Conservation (phyloP, 495 filamentous ascomycete species). For the Penicillium antarcticum region DNA sequence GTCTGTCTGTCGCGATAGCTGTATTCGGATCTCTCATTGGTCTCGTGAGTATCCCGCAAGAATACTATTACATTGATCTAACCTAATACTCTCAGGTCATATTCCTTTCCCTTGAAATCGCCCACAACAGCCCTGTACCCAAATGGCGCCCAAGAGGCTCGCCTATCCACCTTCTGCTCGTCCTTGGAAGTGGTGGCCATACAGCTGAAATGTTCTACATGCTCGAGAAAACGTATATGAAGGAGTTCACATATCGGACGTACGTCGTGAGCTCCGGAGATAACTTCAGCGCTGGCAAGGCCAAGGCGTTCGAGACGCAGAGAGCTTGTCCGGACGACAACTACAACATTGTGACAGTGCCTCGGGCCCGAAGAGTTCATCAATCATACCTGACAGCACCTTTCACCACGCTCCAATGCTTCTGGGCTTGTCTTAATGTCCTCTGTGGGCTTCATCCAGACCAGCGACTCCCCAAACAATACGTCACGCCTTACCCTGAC, state of each 20-base stretch:
- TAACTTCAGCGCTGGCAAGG: conserved; percentile 64
- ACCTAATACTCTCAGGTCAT: conserved; percentile 19
- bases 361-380: conserved; percentile 72
- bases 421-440: conserved; percentile 42
- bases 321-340: neutral
- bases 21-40: conserved; percentile 7
- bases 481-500: conserved; percentile 53
- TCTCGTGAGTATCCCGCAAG: conserved; percentile 16
- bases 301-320: conserved; percentile 57
- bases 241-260: conserved; percentile 64
- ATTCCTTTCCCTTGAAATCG: conserved; percentile 22
- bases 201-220: conserved; percentile 90
- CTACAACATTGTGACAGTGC: conserved; percentile 60
- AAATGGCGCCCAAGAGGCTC: conserved; percentile 27
- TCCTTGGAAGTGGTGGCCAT: conserved; percentile 91
- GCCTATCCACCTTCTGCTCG: conserved; percentile 68
- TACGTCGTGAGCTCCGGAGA: conserved; percentile 82
- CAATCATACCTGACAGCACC: conserved; percentile 71
- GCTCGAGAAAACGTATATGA: conserved; percentile 50
- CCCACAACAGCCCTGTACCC: conserved; percentile 32
- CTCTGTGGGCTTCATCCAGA: conserved; percentile 40
- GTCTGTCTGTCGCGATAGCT: neutral
- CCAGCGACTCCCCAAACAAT: conserved; percentile 20
- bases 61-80: neutral
- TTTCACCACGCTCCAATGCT: conserved; percentile 53